Evolutionary conservation across 345 rosid species (phyloP).

Genomic region (Brassica incana): DNA sequence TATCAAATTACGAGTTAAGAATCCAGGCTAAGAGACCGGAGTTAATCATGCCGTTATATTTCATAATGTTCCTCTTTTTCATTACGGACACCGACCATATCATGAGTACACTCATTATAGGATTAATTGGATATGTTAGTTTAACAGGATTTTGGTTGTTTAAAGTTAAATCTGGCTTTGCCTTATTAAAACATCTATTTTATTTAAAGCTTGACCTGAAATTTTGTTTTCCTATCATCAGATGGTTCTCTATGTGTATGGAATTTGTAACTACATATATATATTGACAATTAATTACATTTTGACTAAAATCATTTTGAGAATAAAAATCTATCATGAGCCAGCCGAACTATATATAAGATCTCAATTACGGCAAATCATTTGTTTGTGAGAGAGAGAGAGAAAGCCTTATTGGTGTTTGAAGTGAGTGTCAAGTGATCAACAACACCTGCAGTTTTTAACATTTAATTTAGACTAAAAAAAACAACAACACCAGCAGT

Average conservation of each 20-base stretch:
- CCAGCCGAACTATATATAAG: neutral
- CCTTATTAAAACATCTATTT: neutral
- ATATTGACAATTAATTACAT: neutral
- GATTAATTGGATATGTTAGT: neutral
- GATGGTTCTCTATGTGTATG: neutral
- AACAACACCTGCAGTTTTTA: neutral
- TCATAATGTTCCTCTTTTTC: neutral
- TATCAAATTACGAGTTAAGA: too few relatives aligned
- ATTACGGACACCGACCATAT: neutral
- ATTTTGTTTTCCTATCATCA: neutral
- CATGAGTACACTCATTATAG: neutral
- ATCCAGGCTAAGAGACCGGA: too few relatives aligned
- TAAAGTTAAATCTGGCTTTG: neutral
- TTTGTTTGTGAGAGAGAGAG: neutral
- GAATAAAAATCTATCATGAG: neutral
- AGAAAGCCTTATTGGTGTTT: neutral
- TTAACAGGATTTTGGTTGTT: neutral
- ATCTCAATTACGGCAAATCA: neutral
- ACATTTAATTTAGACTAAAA: neutral
- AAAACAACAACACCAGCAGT: neutral
- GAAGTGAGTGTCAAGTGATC: neutral
- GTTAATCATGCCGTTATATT: too few relatives aligned
- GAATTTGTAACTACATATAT: neutral
- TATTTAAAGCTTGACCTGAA: neutral
- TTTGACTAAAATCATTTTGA: neutral